Evolutionary conservation across 139 green algal species (phyloP).

Genomic region (Closterium sp.): DNA sequence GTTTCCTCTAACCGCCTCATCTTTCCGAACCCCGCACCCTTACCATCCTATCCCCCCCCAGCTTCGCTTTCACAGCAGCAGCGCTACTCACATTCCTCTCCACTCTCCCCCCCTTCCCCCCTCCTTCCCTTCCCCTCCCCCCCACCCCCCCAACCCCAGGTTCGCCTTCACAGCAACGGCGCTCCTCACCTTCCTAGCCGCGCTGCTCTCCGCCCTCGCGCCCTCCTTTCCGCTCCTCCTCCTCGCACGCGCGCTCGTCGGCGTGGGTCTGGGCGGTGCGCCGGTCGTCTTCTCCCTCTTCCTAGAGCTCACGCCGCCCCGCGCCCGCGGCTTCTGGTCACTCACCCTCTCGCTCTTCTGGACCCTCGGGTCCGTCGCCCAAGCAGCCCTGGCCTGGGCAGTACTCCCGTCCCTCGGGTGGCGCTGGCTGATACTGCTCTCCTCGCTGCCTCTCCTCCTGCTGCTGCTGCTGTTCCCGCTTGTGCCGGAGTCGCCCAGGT

Average conservation of each 20-base stretch:
- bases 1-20: neutral
- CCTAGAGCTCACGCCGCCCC: conserved; percentile 47
- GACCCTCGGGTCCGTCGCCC: conserved; percentile 41
- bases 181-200: conserved; percentile 1
- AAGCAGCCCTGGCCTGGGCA: conserved; percentile 44
- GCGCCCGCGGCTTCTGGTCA: conserved; percentile 40
- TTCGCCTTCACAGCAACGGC: neutral
- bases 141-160: neutral
- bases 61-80: neutral
- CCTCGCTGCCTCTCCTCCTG: conserved; percentile 45
- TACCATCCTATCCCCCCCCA: neutral
- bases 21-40: neutral
- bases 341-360: conserved; percentile 46
- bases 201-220: conserved; percentile 24
- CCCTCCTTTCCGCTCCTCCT: conserved; percentile 23
- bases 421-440: conserved; percentile 43
- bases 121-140: neutral
- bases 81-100: neutral
- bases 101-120: neutral
- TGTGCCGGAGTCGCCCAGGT: conserved; percentile 77
- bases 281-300: conserved; percentile 54
- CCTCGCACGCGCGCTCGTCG: conserved; percentile 17
- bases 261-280: conserved; percentile 36
- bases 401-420: neutral
- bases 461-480: conserved; percentile 65